Conservation (phyloP, 1,284 basidiomycete genomes). For the Puccinia sorghi region DNA sequence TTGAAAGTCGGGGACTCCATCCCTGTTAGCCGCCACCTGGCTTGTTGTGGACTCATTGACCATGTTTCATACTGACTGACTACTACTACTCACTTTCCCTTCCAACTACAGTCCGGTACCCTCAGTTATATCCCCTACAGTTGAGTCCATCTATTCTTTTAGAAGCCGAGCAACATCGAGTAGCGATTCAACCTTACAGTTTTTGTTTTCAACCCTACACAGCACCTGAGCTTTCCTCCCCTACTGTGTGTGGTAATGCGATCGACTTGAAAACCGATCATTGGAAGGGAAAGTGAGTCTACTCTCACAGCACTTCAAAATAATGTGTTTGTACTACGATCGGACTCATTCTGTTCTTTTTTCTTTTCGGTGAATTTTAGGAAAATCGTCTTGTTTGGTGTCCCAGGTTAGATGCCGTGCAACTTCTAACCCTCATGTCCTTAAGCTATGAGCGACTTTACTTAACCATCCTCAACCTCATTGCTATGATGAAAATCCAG, state of each 20-base stretch:
- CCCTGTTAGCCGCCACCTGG: neutral
- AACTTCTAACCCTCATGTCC: neutral
- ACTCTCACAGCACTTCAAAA: no score
- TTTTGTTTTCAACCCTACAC: neutral
- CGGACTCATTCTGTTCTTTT: neutral
- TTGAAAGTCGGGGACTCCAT: conserved; percentile 43
- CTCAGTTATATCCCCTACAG: conserved; percentile 42
- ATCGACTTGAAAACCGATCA: conserved; percentile 36
- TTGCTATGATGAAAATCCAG: neutral
- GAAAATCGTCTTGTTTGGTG: conserved; percentile 44
- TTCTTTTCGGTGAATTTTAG: neutral
- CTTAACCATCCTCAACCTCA: neutral
- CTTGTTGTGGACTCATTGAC: neutral
- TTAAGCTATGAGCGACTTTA: neutral
- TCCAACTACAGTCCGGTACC: conserved; percentile 7
- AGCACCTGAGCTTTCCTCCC: conserved; percentile 36
- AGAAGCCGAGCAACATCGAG: neutral
- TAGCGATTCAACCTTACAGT: neutral
- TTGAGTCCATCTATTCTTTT: conserved; percentile 3
- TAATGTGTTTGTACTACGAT: neutral
- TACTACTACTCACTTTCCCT: neutral
- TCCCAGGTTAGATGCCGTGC: conserved; percentile 23
- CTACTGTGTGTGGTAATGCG: conserved; percentile 31
- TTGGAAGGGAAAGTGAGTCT: conserved; percentile 41
- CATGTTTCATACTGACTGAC: neutral